Conservation (phyloP, 257 asterid species). For the Galeopsis tetrahit region DNA sequence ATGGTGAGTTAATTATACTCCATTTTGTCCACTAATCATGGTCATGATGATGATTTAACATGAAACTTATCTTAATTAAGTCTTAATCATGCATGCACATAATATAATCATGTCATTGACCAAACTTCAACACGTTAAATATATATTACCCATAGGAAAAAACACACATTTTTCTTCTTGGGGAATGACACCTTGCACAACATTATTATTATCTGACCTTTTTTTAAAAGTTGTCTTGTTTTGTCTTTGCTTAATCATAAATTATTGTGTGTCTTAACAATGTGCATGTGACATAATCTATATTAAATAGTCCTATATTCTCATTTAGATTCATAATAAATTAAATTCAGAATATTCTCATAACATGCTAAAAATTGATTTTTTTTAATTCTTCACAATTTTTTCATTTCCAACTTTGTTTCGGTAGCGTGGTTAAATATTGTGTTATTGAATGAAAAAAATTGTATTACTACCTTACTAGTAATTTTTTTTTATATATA, state of each 20-base stretch:
- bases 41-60: conserved; percentile 30
- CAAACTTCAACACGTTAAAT: conserved; percentile 21
- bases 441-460: no score
- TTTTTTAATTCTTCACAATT: no score
- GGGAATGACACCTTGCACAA: conserved; percentile 5
- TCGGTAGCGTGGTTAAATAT: no score
- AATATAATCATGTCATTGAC: conserved; percentile 53
- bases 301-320: no score
- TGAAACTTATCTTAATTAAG: conserved; percentile 48
- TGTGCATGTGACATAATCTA: no score
- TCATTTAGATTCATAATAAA: no score
- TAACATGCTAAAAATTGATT: no score
- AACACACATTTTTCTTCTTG: background rate
- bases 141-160: background rate
- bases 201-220: background rate
- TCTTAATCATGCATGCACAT: background rate
- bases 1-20: conserved; percentile 37
- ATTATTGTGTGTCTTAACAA: background rate
- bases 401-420: no score
- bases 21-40: conserved; percentile 43
- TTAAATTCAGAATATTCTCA: no score
- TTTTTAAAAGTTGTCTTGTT: background rate
- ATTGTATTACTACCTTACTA: no score
- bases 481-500: no score
- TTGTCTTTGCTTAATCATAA: background rate